Conservation (phyloP, 75 land plant genomes). For the Pinus tabuliformis region DNA sequence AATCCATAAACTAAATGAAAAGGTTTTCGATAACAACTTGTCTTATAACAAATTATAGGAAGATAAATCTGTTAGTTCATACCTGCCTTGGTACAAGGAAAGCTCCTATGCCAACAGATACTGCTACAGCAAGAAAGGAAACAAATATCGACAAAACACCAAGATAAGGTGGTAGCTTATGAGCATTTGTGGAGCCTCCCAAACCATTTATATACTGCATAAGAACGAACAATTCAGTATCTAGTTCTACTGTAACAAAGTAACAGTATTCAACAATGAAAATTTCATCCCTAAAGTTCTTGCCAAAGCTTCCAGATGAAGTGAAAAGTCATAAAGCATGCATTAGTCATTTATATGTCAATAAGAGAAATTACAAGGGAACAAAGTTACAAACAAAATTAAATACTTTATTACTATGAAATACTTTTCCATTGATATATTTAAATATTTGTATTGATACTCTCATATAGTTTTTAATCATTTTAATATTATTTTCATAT, state of each 20-base stretch:
- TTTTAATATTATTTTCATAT: neutral
- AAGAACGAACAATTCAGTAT: neutral
- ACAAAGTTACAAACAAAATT: neutral
- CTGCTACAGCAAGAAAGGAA: slow-evolving; percentile 55
- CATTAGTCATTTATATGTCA: neutral
- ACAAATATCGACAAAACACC: slow-evolving; percentile 58
- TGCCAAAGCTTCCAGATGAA: neutral
- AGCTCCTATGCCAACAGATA: slow-evolving; percentile 57
- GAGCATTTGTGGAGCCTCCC: slow-evolving; percentile 7
- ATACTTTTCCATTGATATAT: neutral
- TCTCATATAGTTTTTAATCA: neutral
- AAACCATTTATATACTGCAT: slow-evolving; percentile 37
- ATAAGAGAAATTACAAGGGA: neutral
- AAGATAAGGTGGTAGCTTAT: slow-evolving; percentile 58
- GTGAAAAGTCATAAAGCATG: neutral
- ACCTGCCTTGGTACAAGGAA: slow-evolving; percentile 75
- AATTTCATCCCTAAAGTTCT: neutral
- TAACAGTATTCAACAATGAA: neutral
- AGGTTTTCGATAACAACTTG: neutral
- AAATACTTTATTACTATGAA: neutral
- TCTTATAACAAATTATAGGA: neutral
- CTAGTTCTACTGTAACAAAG: slow-evolving; percentile 2
- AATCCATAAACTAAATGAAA: neutral
- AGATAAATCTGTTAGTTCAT: neutral
- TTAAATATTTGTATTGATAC: neutral